Evolutionary conservation across 352 stramenopile species (phyloP), one percentile per base, ranked within the genome.

Genomic region (Phytopythium vexans): DNA sequence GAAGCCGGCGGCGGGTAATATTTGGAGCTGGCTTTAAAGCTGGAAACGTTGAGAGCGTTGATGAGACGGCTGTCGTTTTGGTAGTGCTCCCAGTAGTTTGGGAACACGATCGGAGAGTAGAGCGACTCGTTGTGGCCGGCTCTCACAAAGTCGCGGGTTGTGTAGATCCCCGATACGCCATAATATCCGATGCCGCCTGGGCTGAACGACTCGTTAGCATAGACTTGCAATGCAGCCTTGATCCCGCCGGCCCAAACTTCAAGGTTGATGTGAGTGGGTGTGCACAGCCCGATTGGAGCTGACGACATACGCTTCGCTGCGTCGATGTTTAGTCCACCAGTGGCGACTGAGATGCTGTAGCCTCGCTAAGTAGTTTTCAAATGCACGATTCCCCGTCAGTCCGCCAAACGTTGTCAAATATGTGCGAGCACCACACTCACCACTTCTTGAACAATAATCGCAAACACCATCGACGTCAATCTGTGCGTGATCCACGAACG

Each of bases 61-160:
- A 89, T 81, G 1, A 88, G 49, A 3, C 54, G 31, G 11, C 82
- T 49, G 33, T 68, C 64, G 10, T 39, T 45, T 15, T 52, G 58
- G 66, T 87, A 91, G 51, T 75, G 44, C 41, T 68, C 74, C 74
- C 74, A 88, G 43, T 74, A 82, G 50, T 73, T 66, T 8, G 72
- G 60, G 7, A 63, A 81, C 15, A 79, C 56, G 10, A 57, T 33
- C 3, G 64, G 49, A 1, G 36, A 35, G 37, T 56, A 53, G 11
- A 38, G 16, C 0, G 58, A 66, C 11, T 54, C 42, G 15, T 56
- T 50, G 6, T 40, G 32, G 0, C 39, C 49, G 4, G 70, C 47
- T 0, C 40, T n/a, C 3, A 78, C 64, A 33, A 85, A 79, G 16
- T 72, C 50, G 14, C 47, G 48, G 3, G 66, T 72, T 0, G 74